These are phyloP conservation scores for Ophiocordyceps sinensis DNA, from an alignment of 2,329 filamentous ascomycete genomes.

Conservation along the genomic window DNA sequence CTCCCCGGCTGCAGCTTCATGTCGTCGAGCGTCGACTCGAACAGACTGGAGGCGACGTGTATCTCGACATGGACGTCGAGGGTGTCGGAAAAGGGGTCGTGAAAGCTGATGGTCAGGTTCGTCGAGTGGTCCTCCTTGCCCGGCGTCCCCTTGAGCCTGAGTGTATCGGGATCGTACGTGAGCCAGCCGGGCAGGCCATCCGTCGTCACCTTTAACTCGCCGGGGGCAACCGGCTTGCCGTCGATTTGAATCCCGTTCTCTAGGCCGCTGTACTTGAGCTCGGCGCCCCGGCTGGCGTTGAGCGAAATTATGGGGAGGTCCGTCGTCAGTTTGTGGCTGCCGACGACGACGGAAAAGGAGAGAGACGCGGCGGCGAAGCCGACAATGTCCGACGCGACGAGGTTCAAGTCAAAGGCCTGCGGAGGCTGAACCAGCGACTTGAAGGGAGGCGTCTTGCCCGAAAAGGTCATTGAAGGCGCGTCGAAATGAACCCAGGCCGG, in stretches of 20 bases:
- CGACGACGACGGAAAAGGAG: constrained; percentile 58
- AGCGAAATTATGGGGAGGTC: constrained; percentile 39
- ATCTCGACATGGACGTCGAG: constrained; percentile 38
- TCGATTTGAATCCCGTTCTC: constrained; percentile 41
- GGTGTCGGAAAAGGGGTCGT: constrained; percentile 42
- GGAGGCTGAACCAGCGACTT: constrained; percentile 50
- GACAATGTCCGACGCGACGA: constrained; percentile 67
- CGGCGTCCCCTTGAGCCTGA: constrained; percentile 51
- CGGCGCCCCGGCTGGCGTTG: constrained; percentile 38
- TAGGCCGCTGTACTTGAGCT: constrained; percentile 38
- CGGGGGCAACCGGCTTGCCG: constrained; percentile 29
- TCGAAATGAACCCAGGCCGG: constrained; percentile 80
- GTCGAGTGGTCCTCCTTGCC: constrained; percentile 41
- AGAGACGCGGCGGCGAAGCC: constrained; percentile 57
- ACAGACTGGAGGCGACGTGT: constrained; percentile 22
- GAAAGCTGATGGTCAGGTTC: constrained; percentile 48
- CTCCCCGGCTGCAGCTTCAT: constrained; percentile 26
- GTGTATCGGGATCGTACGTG: constrained; percentile 43
- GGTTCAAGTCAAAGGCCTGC: constrained; percentile 54
- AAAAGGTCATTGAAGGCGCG: constrained; percentile 45
- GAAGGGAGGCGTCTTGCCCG: constrained; percentile 53
- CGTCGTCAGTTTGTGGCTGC: constrained; percentile 54
- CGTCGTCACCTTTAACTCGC: constrained; percentile 37
- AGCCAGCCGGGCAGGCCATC: constrained; percentile 54
- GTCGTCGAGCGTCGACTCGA: constrained; percentile 23